These are phyloP conservation scores for Syncephalis fuscata DNA, from an alignment of 371 early-diverging fungal species.

Conservation along the genomic window DNA sequence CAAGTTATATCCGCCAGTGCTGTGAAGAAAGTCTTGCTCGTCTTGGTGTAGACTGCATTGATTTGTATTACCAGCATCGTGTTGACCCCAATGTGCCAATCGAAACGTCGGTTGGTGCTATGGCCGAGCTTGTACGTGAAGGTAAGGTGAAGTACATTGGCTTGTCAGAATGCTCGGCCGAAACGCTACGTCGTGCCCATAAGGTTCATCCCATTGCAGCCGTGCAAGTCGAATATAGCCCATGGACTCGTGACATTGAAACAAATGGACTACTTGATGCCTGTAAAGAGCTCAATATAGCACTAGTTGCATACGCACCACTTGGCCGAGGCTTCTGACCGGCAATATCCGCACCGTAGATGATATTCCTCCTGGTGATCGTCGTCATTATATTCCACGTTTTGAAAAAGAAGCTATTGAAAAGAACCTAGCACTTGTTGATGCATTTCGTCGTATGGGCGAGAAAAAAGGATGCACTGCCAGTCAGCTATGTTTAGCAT, in stretches of 20 bases:
- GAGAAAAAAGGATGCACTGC: constrained; percentile 18
- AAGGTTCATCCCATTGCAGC: constrained; percentile 45
- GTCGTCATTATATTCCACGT: constrained; percentile 23
- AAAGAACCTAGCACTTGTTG: constrained; percentile 31
- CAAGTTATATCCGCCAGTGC: too few species aligned
- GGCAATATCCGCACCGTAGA: constrained; percentile 19
- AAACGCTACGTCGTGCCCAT: constrained; percentile 30
- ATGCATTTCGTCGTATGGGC: constrained; percentile 22
- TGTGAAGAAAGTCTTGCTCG: constrained; percentile 19
- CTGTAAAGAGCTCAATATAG: constrained; percentile 38
- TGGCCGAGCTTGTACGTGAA: constrained; percentile 38
- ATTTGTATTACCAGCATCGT: constrained; percentile 35
- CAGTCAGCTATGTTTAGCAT: constrained; percentile 29
- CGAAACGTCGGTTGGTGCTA: constrained; percentile 29
- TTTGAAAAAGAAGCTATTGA: constrained; percentile 25
- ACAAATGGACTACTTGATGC: constrained; percentile 26
- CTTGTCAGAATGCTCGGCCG: constrained; percentile 32
- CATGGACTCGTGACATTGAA: constrained; percentile 31
- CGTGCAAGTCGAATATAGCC: constrained; percentile 28
- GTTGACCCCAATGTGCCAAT: constrained; percentile 25
- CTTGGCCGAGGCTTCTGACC: constrained; percentile 38
- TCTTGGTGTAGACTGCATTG: constrained; percentile 26
- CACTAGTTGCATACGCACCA: constrained; percentile 31
- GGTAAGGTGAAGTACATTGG: constrained; percentile 40
- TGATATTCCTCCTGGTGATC: constrained; percentile 23